Evolutionary conservation across 2,329 filamentous ascomycete species (phyloP), one percentile per base, ranked within the genome.

Genomic region (Zasmidium angulare): DNA sequence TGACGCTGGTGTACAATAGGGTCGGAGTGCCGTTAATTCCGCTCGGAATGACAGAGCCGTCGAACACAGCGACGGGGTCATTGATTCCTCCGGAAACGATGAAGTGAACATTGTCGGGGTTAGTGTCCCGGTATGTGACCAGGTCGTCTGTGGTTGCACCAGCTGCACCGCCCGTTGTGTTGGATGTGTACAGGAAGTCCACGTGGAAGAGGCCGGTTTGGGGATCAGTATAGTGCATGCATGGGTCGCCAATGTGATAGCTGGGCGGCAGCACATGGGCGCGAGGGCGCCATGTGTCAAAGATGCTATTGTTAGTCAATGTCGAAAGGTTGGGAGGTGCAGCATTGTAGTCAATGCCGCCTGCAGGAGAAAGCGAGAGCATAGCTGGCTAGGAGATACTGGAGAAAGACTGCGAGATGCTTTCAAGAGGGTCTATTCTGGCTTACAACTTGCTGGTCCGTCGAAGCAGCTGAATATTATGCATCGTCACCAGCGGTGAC

Each of bases 21-120:
- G 78, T 81, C 2, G 78, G 77, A 3, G 71, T 74, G 17, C 76
- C 78, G 21, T 77, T 74, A 61, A 80, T 76, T 10, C 77, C 78
- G 2, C 58, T 66, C 10, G 78, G 77, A 49, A 80, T 78, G 17
- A 79, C 76, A 17, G 73, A 74, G 2, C 78, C 78, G 50, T 80
- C 78, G 55, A 80, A 81, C 17, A 81, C 77, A 47, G 77, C 76
- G 17, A 79, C 60, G 0, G 74, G 75, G 53, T 80, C 79, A 52
- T 80, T 80, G n/a, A 75, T 73, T 7, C 71, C 72, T 9, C 77
- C 77, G 17, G 68, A 61, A 2, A 62, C 58, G 12, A 74, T 73
- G 58, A 72, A 72, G 36, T 43, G 36, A 12, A 60, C 49, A 1
- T 68, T 67, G 19, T 61, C 68, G 1, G 68, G 67, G 46, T 69